These are phyloP conservation scores for Hortaea sp. DNA, from an alignment of 2,329 filamentous ascomycete genomes.

Conservation along the genomic window DNA sequence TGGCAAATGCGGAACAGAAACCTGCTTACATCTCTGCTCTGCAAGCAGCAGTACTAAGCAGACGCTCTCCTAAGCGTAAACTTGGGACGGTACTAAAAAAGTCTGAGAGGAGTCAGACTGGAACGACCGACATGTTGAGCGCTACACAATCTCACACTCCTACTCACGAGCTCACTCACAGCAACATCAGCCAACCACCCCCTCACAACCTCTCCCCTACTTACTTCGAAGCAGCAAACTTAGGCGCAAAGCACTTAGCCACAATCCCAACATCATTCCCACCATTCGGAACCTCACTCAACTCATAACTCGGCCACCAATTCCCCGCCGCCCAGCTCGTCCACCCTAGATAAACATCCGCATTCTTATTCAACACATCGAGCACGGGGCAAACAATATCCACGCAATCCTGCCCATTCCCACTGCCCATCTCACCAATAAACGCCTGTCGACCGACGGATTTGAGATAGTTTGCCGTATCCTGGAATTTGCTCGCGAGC, in stretches of 20 bases:
- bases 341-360: conserved; percentile 24
- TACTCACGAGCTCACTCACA: no score
- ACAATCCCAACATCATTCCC: neutral
- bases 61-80: no score
- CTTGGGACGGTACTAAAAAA: no score
- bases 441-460: conserved; percentile 29
- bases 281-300: conserved; percentile 14
- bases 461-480: conserved; percentile 27
- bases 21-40: no score
- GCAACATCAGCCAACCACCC: no score
- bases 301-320: conserved; percentile 16
- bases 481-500: conserved; percentile 24
- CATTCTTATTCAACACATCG: conserved; percentile 17
- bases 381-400: conserved; percentile 22
- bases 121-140: no score
- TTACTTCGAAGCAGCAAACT: neutral
- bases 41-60: no score
- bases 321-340: conserved; percentile 22
- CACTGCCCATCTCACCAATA: conserved; percentile 31
- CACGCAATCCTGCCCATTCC: conserved; percentile 13
- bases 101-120: no score
- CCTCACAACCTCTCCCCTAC: no score
- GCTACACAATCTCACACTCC: no score
- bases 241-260: neutral
- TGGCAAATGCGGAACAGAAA: no score